A percentile compares a stretch with the other conserved stretches of the same genome.
Conservation (phyloP, 2,329 filamentous ascomycete species). For the Metarhizium sp. region DNA sequence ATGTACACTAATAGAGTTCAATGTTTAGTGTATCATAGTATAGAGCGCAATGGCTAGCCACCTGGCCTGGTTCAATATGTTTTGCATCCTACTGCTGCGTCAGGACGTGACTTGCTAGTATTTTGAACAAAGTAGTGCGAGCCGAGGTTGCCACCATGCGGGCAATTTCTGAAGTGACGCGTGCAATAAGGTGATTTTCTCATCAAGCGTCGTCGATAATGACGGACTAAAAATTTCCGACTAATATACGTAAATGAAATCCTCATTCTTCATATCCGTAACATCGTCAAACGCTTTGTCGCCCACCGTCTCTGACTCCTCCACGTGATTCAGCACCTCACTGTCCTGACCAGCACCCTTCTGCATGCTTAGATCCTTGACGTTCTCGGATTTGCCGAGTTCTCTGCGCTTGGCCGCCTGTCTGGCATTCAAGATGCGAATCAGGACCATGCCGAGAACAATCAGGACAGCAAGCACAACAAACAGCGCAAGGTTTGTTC, state of each 20-base stretch:
- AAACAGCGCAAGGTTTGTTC: slow-evolving; percentile 52
- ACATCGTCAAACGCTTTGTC: slow-evolving; percentile 39
- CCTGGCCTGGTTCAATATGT: no score
- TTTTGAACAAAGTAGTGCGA: no score
- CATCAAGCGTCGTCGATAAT: not conserved
- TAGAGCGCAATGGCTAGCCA: no score
- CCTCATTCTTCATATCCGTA: slow-evolving; percentile 50
- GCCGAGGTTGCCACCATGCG: no score
- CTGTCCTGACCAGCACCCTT: slow-evolving; percentile 17
- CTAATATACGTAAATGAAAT: slow-evolving; percentile 48
- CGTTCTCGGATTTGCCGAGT: slow-evolving; percentile 31
- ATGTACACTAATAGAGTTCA: no score
- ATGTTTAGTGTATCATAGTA: no score
- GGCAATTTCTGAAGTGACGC: no score
- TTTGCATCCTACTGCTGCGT: no score
- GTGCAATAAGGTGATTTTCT: no score
- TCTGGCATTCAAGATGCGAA: slow-evolving; percentile 43
- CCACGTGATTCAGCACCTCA: slow-evolving; percentile 12
- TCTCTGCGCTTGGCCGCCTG: slow-evolving; percentile 22
- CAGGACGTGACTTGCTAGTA: no score
- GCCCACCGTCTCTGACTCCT: slow-evolving; percentile 12
- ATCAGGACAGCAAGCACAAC: slow-evolving; percentile 43
- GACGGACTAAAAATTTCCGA: not conserved
- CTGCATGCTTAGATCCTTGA: slow-evolving; percentile 44
- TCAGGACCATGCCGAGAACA: slow-evolving; percentile 21